Evolutionary conservation across 75 land plant species (phyloP).

Genomic region (Cupressus sempervirens): DNA sequence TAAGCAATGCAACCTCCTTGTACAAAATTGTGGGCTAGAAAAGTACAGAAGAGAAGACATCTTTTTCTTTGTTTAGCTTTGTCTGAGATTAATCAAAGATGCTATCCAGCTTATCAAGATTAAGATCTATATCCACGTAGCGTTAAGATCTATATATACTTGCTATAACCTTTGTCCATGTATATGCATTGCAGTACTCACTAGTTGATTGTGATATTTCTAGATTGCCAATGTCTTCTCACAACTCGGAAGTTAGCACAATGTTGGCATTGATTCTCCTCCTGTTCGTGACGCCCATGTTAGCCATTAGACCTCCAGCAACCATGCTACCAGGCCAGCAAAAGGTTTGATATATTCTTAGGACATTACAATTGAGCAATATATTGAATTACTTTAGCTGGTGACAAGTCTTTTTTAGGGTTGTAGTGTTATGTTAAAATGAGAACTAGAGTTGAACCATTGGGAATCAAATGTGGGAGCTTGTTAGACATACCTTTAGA

Average conservation of each 20-base stretch:
- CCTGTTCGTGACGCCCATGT: not conserved
- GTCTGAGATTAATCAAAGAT: not conserved
- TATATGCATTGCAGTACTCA: not conserved
- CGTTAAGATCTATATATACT: not conserved
- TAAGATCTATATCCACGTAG: not conserved
- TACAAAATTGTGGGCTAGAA: not conserved
- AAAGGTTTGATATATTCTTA: not conserved
- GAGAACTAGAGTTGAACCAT: not conserved
- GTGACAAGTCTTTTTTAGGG: not conserved
- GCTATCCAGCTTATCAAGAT: not conserved
- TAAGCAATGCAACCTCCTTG: not conserved
- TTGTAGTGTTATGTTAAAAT: not conserved
- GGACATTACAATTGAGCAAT: not conserved
- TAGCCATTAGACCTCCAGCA: not conserved
- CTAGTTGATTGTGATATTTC: not conserved
- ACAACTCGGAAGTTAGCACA: not conserved
- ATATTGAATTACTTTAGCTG: not conserved
- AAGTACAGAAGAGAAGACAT: not conserved
- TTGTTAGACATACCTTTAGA: too few species aligned
- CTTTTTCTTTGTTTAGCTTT: not conserved
- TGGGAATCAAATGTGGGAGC: too few species aligned
- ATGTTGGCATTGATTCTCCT: not conserved
- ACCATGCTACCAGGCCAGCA: slow-evolving; percentile 13
- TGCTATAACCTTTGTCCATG: not conserved
- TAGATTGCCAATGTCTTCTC: not conserved